Base-by-base conservation (phyloP, 1,284 basidiomycete species). In the Cerrena zonata region DNA sequence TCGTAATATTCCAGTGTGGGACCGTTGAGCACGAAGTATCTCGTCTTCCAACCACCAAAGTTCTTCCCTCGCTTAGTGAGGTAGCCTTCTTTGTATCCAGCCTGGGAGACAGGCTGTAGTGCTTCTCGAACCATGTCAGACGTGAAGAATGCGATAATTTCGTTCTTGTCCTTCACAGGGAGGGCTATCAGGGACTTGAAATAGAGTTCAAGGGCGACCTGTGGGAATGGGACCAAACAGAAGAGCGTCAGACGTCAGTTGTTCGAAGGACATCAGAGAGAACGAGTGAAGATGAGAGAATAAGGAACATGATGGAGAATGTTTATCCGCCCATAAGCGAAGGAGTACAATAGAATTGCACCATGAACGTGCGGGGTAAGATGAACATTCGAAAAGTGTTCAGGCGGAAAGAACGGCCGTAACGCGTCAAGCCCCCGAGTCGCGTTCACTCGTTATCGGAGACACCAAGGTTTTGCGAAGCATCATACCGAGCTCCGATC, bases 41-140 rank as follows among this genome's bases (percentile, higher is more conserved):
- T 79, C 26, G 92, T 93, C 65, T 94, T 94, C 94, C 94, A 96
- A 1, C 89, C 91, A 48, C 94, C 94, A 68, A 98, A 94, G 63
- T 93, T 96, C 72, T 96, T 93, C 19, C 94, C 94, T 57, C 94
- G 82, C 70, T 98, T 98, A 24, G 95, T 97, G 43, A 97, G 74
- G 68, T 95, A 98, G 19, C 95, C 95, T 69, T 94, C 94, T 69
- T 93, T 96, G 73, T 89, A 86, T n/a, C 83, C 89, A 2, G 78
- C 79, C 63, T 90, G 85, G 65, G 83, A 79, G 39, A 89, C 86
- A 13, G 85, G 85, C 55, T 82, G 82, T 64, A 80, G 79, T 42
- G 82, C 73, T 56, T 85, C 82, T 37, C 84, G 82, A 13, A 93
- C 80, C 51, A 94, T 80, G 62, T 95, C 93, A 7, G 89, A 90